phyloP scores from a whole-genome alignment of 2,329 filamentous ascomycete genomes.

The Fusarium graminum region DNA sequence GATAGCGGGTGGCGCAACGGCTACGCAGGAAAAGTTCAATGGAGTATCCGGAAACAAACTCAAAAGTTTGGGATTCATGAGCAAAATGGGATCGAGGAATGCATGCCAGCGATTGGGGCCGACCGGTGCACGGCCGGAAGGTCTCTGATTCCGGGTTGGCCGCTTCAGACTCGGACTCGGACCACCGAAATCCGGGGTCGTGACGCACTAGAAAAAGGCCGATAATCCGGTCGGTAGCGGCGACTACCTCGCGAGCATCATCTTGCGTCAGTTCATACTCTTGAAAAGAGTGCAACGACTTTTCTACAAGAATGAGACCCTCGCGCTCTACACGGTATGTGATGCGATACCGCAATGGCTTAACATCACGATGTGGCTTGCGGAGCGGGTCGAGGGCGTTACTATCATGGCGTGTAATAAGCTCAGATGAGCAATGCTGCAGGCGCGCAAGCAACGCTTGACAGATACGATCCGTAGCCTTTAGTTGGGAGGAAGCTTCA shows the following conservation, averaged over 20 bases:
- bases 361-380: slow-evolving; percentile 54
- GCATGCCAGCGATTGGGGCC: slow-evolving; percentile 61
- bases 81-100: slow-evolving; percentile 61
- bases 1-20: slow-evolving; percentile 53
- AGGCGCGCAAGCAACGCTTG: slow-evolving; percentile 64
- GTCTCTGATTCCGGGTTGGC: slow-evolving; percentile 55
- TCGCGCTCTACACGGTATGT: slow-evolving; percentile 60
- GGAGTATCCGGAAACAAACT: slow-evolving; percentile 61
- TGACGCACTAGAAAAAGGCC: slow-evolving; percentile 64
- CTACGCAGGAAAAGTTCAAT: slow-evolving; percentile 62
- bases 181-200: slow-evolving; percentile 64
- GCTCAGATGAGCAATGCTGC: slow-evolving; percentile 65
- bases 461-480: slow-evolving; percentile 61
- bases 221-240: slow-evolving; percentile 64
- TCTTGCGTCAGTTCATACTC: slow-evolving; percentile 59
- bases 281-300: slow-evolving; percentile 65
- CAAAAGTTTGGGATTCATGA: slow-evolving; percentile 48
- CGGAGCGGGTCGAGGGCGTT: slow-evolving; percentile 58
- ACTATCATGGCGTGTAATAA: slow-evolving; percentile 66
- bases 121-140: slow-evolving; percentile 56
- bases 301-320: slow-evolving; percentile 59
- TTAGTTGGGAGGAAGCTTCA: slow-evolving; percentile 59
- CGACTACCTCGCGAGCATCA: slow-evolving; percentile 61
- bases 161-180: slow-evolving; percentile 57
- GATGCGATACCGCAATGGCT: slow-evolving; percentile 63